These are phyloP conservation scores for Diplocarpon mali DNA, from an alignment of 2,329 filamentous ascomycete genomes.

Conservation along the genomic window DNA sequence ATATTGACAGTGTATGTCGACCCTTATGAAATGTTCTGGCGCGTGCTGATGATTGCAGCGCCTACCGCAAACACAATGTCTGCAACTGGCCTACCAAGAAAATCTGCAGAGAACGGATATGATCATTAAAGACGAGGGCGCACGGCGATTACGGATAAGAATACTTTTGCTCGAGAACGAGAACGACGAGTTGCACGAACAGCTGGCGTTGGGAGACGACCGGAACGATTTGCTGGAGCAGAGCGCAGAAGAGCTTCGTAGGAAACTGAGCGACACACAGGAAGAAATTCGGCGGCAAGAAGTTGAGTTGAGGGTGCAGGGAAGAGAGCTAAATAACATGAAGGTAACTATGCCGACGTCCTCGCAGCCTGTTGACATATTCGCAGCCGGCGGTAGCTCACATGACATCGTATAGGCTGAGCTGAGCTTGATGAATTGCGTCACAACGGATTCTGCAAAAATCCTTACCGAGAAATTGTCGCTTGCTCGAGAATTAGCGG, in stretches of 20 bases:
- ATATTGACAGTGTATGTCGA: slow-evolving; percentile 20
- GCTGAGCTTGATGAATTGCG: slow-evolving; percentile 53
- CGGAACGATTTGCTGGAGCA: slow-evolving; percentile 44
- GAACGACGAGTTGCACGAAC: slow-evolving; percentile 54
- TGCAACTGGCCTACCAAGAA: slow-evolving; percentile 62
- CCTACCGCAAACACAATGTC: slow-evolving; percentile 27
- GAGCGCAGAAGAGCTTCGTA: slow-evolving; percentile 35
- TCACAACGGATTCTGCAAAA: slow-evolving; percentile 60
- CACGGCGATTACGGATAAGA: slow-evolving; percentile 57
- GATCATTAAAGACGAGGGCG: slow-evolving; percentile 63
- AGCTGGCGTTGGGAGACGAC: slow-evolving; percentile 48
- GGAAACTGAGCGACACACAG: slow-evolving; percentile 38
- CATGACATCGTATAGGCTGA: slow-evolving; percentile 44
- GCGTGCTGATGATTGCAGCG: slow-evolving; percentile 18
- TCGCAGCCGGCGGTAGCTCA: not conserved
- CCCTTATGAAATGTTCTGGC: not conserved
- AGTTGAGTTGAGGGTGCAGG: slow-evolving; percentile 36
- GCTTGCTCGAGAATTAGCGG: slow-evolving; percentile 46
- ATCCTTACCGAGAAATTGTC: slow-evolving; percentile 54
- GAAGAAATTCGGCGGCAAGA: slow-evolving; percentile 24
- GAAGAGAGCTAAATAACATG: slow-evolving; percentile 43
- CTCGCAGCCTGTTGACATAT: not conserved
- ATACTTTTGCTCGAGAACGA: slow-evolving; percentile 65
- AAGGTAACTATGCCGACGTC: slow-evolving; percentile 33
- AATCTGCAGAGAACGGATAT: slow-evolving; percentile 53